A percentile compares a stretch with the other conserved stretches of the same genome.
Conservation (phyloP, 192 early-diverging fungal species). For the Thamnidium elegans region DNA sequence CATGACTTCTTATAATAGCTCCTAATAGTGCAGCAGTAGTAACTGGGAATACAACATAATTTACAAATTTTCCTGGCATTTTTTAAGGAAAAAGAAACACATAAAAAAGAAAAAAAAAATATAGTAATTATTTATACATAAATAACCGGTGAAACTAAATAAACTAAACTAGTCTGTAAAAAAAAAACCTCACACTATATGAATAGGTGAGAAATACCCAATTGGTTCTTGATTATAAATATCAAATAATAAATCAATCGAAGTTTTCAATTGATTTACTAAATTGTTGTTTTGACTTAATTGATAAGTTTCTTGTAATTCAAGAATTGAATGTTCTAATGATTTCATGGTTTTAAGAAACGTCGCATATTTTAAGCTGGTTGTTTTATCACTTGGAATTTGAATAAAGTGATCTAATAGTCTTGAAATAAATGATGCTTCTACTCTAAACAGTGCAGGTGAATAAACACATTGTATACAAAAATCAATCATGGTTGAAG, state of each 20-base stretch:
- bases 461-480: slow-evolving; percentile 1
- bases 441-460: neutral
- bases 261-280: too few species aligned
- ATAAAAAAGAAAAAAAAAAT: too few species aligned
- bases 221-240: too few species aligned
- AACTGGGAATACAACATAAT: slow-evolving; percentile 23
- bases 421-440: slow-evolving; percentile 5
- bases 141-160: too few species aligned
- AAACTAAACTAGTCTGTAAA: too few species aligned
- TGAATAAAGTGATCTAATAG: neutral
- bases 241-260: too few species aligned
- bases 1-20: slow-evolving; percentile 26
- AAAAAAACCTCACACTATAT: too few species aligned
- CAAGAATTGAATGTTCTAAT: slow-evolving; percentile 3
- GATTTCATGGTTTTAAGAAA: neutral
- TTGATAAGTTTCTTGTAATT: slow-evolving; percentile 5
- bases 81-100: neutral
- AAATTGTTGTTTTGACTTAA: too few species aligned
- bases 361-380: neutral
- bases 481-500: slow-evolving; percentile 4
- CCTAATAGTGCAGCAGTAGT: slow-evolving; percentile 21
- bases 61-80: slow-evolving; percentile 11
- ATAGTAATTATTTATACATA: too few species aligned
- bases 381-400: neutral
- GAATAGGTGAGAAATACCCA: too few species aligned